phyloP scores from a whole-genome alignment of 202 grass and related monocot species.

The Digitaria exilis region DNA sequence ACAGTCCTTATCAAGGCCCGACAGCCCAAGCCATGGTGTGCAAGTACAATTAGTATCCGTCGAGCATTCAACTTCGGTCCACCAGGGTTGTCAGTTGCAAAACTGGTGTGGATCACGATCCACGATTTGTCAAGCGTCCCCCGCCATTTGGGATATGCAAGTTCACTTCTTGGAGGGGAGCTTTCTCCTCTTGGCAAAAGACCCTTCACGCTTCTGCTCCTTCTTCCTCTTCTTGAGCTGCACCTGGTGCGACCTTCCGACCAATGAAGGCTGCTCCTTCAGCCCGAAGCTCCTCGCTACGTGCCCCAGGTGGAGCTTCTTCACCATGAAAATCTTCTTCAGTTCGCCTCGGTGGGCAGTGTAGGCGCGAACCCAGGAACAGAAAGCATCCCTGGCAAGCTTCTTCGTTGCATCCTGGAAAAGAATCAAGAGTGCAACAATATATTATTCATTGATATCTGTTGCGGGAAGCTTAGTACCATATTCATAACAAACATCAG shows the following conservation, averaged over 20 bases:
- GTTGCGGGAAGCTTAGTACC: background rate
- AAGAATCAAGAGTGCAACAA: background rate
- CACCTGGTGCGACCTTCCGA: slow-evolving; percentile 70
- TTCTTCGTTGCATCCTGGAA: slow-evolving; percentile 62
- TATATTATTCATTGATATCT: background rate
- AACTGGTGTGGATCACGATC: no score
- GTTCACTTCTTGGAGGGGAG: slow-evolving; percentile 44
- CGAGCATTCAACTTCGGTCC: background rate
- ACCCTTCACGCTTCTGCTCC: slow-evolving; percentile 51
- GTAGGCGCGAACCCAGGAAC: slow-evolving; percentile 90
- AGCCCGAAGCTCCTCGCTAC: slow-evolving; percentile 84
- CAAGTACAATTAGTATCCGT: background rate
- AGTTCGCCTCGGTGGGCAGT: slow-evolving; percentile 88
- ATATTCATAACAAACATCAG: slow-evolving; percentile 7
- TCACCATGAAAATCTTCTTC: slow-evolving; percentile 95
- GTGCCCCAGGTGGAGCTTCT: slow-evolving; percentile 94
- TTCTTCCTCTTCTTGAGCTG: slow-evolving; percentile 88
- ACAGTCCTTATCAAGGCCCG: background rate
- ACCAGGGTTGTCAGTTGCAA: no score
- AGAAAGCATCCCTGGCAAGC: slow-evolving; percentile 85
- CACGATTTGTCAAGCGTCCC: background rate
- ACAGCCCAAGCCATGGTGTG: background rate
- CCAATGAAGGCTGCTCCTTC: slow-evolving; percentile 81
- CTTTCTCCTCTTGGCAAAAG: slow-evolving; percentile 62
- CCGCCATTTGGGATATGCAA: background rate